A percentile compares a stretch with the other conserved stretches of the same genome.
Evolutionary conservation across 768 basidiomycete genomes (phyloP).

Genomic region (Candolleomyces aberdarensis): DNA sequence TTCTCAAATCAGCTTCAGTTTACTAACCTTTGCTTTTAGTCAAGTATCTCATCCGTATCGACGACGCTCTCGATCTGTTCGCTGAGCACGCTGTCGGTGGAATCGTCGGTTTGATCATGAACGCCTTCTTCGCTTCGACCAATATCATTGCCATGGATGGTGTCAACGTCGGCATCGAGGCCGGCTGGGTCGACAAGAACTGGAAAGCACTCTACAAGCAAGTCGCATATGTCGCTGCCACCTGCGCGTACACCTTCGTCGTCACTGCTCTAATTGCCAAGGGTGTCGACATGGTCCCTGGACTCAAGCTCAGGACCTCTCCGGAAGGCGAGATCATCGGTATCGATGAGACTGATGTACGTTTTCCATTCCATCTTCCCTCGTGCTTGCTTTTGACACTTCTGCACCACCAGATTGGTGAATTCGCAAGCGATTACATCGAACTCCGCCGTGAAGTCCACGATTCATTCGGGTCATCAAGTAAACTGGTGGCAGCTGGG

Average conservation of each 20-base stretch:
- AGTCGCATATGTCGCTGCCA: slow-evolving; percentile 59
- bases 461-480: slow-evolving; percentile 16
- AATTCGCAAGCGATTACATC: slow-evolving; percentile 68
- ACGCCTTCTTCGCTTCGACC: slow-evolving; percentile 71
- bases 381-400: not conserved
- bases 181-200: slow-evolving; percentile 74
- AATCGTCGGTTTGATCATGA: slow-evolving; percentile 68
- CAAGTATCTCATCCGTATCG: slow-evolving; percentile 66
- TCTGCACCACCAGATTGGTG: slow-evolving; percentile 48
- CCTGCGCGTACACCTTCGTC: slow-evolving; percentile 57
- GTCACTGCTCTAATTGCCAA: slow-evolving; percentile 62
- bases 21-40: slow-evolving; percentile 36
- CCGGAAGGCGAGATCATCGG: slow-evolving; percentile 58
- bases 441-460: slow-evolving; percentile 67
- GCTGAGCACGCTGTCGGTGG: slow-evolving; percentile 90
- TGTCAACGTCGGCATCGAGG: slow-evolving; percentile 47
- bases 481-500: slow-evolving; percentile 29
- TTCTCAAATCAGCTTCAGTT: not conserved
- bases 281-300: slow-evolving; percentile 52
- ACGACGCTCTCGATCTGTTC: slow-evolving; percentile 91
- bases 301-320: slow-evolving; percentile 50
- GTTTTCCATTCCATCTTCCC: slow-evolving; percentile 11
- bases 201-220: slow-evolving; percentile 83
- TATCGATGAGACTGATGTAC: slow-evolving; percentile 71
- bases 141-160: slow-evolving; percentile 68